Evolutionary conservation across 2,329 filamentous ascomycete species (phyloP).

Genomic region (Lecanicillium sp.): DNA sequence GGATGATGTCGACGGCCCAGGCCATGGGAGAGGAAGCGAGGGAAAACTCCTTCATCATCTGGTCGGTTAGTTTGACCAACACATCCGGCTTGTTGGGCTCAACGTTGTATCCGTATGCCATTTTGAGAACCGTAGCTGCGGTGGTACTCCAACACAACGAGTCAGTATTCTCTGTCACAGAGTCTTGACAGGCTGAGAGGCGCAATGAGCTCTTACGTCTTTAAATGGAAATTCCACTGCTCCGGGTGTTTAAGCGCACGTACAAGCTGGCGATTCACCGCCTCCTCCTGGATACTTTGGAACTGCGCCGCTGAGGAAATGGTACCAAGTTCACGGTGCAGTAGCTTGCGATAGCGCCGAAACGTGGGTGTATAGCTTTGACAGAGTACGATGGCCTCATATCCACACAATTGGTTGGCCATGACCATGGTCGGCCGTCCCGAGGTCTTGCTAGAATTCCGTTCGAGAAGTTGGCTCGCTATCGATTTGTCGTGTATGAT

Average conservation of each 20-base stretch:
- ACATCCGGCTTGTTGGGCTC: conserved; percentile 20
- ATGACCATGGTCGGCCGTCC: conserved; percentile 18
- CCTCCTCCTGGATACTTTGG: conserved; percentile 6
- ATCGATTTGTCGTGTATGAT: conserved; percentile 30
- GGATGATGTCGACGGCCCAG: conserved; percentile 25
- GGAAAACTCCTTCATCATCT: conserved; percentile 20
- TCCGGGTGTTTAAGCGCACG: conserved; percentile 2
- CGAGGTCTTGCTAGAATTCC: conserved; percentile 19
- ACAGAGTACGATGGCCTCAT: conserved; percentile 12
- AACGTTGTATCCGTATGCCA: conserved; percentile 23
- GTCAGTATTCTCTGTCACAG: not conserved
- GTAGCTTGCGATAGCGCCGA: conserved; percentile 16
- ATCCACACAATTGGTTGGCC: conserved; percentile 20
- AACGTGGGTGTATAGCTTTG: conserved; percentile 14
- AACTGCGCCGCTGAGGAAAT: conserved; percentile 9
- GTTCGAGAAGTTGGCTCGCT: conserved; percentile 28
- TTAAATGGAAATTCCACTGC: conserved; percentile 4
- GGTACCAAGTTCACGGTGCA: conserved; percentile 20
- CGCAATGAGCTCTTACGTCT: conserved; percentile 6
- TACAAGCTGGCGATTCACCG: conserved; percentile 7
- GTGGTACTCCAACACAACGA: conserved; percentile 16
- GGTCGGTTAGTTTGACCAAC: conserved; percentile 20
- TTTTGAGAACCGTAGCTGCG: conserved; percentile 17
- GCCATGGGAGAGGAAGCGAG: conserved; percentile 18
- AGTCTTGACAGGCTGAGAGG: not conserved